A percentile compares a stretch with the other conserved stretches of the same genome.
These are phyloP conservation scores for Barnettozyma botsteinii DNA, from an alignment of 805 yeast genomes.

Conservation along the genomic window DNA sequence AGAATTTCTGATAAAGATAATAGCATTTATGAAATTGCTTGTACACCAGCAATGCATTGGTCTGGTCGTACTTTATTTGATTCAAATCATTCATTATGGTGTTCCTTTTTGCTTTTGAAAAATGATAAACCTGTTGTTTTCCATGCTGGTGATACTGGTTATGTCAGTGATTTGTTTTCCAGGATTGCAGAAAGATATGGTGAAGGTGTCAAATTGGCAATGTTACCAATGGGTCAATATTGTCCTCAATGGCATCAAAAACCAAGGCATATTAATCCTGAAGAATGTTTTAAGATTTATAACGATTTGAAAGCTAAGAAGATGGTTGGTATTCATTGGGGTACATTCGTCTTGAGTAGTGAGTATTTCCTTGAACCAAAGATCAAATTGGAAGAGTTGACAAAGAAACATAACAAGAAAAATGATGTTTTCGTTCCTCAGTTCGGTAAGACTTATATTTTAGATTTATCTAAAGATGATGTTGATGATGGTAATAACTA, in stretches of 20 bases:
- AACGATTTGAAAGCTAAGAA: slow-evolving; percentile 52
- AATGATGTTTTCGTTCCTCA: slow-evolving; percentile 56
- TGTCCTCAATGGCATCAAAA: slow-evolving; percentile 92
- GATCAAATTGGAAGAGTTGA: slow-evolving; percentile 44
- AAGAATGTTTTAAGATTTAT: slow-evolving; percentile 67
- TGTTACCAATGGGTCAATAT: slow-evolving; percentile 92
- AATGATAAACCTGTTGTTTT: slow-evolving; percentile 68
- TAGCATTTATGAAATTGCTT: slow-evolving; percentile 68
- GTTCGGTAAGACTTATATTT: slow-evolving; percentile 65
- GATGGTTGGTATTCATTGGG: slow-evolving; percentile 93
- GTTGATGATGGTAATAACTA: slow-evolving; percentile 3
- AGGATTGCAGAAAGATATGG: slow-evolving; percentile 64
- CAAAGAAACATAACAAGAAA: slow-evolving; percentile 33
- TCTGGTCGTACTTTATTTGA: slow-evolving; percentile 81
- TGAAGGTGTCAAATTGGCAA: slow-evolving; percentile 50
- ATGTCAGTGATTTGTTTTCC: slow-evolving; percentile 63
- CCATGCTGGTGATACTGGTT: slow-evolving; percentile 96
- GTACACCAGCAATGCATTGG: slow-evolving; percentile 97
- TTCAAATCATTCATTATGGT: slow-evolving; percentile 81
- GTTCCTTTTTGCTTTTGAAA: slow-evolving; percentile 68
- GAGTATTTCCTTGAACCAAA: slow-evolving; percentile 88
- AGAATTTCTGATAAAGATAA: slow-evolving; percentile 27
- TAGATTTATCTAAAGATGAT: slow-evolving; percentile 23
- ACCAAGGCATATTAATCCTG: slow-evolving; percentile 83
- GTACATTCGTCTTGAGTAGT: slow-evolving; percentile 84